These are phyloP conservation scores for Podila epigama DNA, from an alignment of 192 early-diverging fungal species.

Conservation along the genomic window DNA sequence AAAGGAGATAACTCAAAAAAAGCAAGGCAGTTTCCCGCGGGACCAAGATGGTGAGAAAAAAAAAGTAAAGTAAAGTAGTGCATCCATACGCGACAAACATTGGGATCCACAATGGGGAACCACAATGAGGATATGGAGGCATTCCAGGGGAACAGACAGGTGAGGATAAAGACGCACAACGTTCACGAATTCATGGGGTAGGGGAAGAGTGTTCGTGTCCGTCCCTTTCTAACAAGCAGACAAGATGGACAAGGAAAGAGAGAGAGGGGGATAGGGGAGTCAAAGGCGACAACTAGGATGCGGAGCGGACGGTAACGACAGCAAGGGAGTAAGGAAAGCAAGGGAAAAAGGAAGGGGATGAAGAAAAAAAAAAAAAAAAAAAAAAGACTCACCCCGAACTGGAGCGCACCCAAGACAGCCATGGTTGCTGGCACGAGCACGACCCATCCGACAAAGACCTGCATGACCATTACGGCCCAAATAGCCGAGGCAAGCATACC, in stretches of 20 bases:
- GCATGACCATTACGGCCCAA: conserved; percentile 22
- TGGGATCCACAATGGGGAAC: too few relatives aligned
- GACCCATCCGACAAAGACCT: conserved; percentile 23
- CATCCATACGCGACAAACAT: too few relatives aligned
- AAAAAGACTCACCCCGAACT: conserved; percentile 28
- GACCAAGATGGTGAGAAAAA: too few relatives aligned
- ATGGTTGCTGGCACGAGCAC: conserved; percentile 12
- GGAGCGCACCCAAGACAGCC: conserved; percentile 10
- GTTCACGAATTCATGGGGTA: neutral
- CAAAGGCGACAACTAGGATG: conserved; percentile 1
- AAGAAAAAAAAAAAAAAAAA: neutral
- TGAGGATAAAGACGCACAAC: neutral
- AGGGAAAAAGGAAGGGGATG: neutral
- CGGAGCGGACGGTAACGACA: too few relatives aligned
- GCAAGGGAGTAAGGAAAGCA: neutral
- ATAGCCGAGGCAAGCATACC: conserved; percentile 12
- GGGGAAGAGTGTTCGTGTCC: too few relatives aligned
- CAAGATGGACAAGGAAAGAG: too few relatives aligned
- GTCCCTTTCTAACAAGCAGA: too few relatives aligned
- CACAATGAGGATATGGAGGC: neutral
- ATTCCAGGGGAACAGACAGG: neutral
- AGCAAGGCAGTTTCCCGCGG: too few relatives aligned
- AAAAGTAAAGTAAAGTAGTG: too few relatives aligned
- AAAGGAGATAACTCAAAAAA: too few relatives aligned
- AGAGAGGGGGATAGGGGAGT: conserved; percentile 1